phyloP scores from a whole-genome alignment of 768 basidiomycete species.

The Lenzites betulinus region DNA sequence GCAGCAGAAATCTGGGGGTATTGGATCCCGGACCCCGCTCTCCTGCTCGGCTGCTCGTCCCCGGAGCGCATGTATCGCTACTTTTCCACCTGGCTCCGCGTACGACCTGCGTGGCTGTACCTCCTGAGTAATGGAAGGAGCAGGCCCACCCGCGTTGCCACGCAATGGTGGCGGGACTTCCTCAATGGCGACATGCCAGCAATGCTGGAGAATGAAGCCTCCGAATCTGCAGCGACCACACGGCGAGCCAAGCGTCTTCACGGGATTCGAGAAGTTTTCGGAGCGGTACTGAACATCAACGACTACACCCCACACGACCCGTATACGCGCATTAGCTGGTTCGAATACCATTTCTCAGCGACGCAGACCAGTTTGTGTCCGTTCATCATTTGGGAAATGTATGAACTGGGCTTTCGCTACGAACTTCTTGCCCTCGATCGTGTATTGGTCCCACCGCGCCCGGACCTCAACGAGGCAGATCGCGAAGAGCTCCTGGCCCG shows the following conservation, averaged over 20 bases:
- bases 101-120: neutral
- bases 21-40: conserved; percentile 2
- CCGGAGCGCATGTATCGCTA: neutral
- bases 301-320: neutral
- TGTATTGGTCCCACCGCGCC: neutral
- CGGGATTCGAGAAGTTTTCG: neutral
- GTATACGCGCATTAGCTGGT: neutral
- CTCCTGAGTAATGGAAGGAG: neutral
- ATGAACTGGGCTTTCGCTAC: conserved; percentile 1
- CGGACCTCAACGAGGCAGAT: no score
- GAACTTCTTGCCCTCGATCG: neutral
- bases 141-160: neutral
- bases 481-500: no score
- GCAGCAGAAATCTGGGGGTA: neutral
- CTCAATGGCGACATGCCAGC: neutral
- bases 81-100: neutral
- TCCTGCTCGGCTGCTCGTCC: neutral
- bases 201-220: no score
- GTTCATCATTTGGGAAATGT: conserved; percentile 2
- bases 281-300: neutral
- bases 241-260: no score
- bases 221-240: neutral
- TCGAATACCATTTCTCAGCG: neutral
- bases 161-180: conserved; percentile 2
- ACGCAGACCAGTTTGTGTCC: neutral